Base-by-base conservation (phyloP, 2,329 filamentous ascomycete genomes). In the Botrytis tulipae region DNA sequence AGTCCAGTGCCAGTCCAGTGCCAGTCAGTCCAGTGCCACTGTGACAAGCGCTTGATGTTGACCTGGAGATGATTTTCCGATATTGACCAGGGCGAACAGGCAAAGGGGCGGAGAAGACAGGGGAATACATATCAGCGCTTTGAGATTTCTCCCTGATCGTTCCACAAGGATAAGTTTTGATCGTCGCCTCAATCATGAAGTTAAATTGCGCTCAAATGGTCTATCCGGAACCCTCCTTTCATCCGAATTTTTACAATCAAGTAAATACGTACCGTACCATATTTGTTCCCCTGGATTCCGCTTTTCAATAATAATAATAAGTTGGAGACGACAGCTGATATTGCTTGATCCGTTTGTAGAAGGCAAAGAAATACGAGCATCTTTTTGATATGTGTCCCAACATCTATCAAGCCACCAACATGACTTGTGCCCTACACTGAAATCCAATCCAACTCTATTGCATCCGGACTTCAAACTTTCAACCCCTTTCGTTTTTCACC, bases 161-260 rank as follows among this genome's bases (percentile, higher is more conserved):
- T 51, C 35, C 66, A n/a, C 69, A 63, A 71, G 69, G 69, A 71
- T 71, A 29, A 25, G 44, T 44, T 63, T 63, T 51, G 69, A 71
- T 71, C 57, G 29, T 71, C 57, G 57, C 69, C 40, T 63, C 32
- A 71, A 71, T 62, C 57, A 29, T 57, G 69, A 63, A 71, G 69
- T 51, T 63, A 22, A 57, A 71, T 63, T 32, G 6, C 69, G 16
- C 22, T 63, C 57, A 40, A 46, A 63, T 71, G 40, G 18, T 48
- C 42, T 40, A 48, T 40, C 54, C 69, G 57, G 37, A 16, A 40
- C 63, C n/a, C 54, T 71, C 68, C 37, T 70, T 70, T 59, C 51
- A 42, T 54, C 67, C 48, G 40, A 48, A 22, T 61, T 20, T 51
- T 40, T 29, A 7, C 35, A 54, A 68, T 40, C 32, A 12, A 54